Evolutionary conservation across 768 basidiomycete genomes (phyloP), one percentile per base, ranked within the genome.

Genomic region (Phaeotremella fagi): DNA sequence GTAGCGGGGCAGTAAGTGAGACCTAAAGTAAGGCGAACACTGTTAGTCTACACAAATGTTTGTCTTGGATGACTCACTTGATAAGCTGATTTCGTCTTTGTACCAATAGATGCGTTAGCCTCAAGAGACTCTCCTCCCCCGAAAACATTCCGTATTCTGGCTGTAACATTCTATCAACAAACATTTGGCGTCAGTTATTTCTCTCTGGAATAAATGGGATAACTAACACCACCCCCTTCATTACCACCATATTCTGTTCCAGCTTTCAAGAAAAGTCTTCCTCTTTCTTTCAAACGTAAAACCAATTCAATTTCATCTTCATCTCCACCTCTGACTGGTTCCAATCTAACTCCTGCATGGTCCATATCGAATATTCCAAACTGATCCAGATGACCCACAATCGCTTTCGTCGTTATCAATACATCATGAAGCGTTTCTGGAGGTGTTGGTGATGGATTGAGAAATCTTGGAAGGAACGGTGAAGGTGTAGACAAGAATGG

Each of bases 221-320:
- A 23, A 81, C 88, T 69, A 68, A 90, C 91, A n/a, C 90, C 90
- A 50, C 78, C 90, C 11, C 88, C 94, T 73, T 97, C 95, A 45
- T 85, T 86, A 55, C 94, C 90, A 3, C 95, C 94, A 4, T 97
- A 78, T 66, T 97, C 91, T 2, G 92, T 97, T 3, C 87, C 81
- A 2, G 85, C 88, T 59, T 86, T 88, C 5, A 92, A 64, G 61
- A 80, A 89, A 61, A 85, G 82, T 31, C 88, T 78, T 4, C 88
- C 83, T 51, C 81, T 82, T 73, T 97, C 92, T 35, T 80, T 73
- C 38, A 88, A 80, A 11, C 50, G 59, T 33, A 74, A 31, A 1
- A 72, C 63, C 42, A 74, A 42, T 38, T 74, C 70, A 2, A 74
- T 59, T 47, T 74, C 70, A 20, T 71, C 70, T n/a, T 57, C 44